Conservation (phyloP, 768 basidiomycete species). For the Lanmaoa pseudosensibilis region DNA sequence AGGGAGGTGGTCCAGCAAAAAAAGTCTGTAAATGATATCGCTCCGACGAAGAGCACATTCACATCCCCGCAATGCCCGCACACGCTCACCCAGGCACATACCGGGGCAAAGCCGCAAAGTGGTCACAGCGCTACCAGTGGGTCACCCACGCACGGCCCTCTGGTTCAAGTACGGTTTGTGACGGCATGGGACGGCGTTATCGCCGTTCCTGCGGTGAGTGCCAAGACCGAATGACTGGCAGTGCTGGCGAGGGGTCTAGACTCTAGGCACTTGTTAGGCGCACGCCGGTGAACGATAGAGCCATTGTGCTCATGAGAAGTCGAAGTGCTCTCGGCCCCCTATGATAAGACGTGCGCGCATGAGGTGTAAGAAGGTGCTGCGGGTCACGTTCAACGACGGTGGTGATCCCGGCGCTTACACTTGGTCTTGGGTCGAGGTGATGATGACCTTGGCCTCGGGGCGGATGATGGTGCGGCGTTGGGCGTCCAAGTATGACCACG, state of each 20-base stretch:
- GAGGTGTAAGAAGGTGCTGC: not conserved
- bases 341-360: not conserved
- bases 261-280: too few species aligned
- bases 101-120: not conserved
- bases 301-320: not conserved
- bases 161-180: not conserved
- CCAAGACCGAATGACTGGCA: constrained; percentile 11
- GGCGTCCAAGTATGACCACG: not conserved
- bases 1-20: not conserved
- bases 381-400: not conserved
- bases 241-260: constrained; percentile 1
- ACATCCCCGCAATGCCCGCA: constrained; percentile 12
- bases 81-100: constrained; percentile 1
- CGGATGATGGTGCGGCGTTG: not conserved
- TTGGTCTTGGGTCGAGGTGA: not conserved
- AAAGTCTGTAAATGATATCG: not conserved
- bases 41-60: not conserved
- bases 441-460: not conserved
- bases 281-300: too few species aligned
- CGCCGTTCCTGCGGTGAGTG: constrained; percentile 6
- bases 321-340: not conserved
- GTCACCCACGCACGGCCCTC: constrained; percentile 6
- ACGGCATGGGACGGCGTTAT: constrained; percentile 14
- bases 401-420: not conserved
- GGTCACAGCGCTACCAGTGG: not conserved